Conservation (phyloP, 192 early-diverging fungal species). For the Coemansia sp. region DNA sequence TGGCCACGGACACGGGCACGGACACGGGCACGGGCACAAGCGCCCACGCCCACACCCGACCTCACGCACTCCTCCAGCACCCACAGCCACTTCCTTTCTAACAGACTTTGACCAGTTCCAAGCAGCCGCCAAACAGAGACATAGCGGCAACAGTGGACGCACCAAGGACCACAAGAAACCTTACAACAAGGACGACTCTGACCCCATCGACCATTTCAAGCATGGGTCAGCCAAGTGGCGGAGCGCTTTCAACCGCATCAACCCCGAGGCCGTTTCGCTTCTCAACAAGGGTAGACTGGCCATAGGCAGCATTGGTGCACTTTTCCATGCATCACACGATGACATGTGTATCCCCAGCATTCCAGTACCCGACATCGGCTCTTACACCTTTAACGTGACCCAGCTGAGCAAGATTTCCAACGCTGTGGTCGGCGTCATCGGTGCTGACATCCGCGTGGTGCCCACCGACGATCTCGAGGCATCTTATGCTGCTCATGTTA, state of each 20-base stretch:
- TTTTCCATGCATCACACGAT: slow-evolving; percentile 15
- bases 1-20: background rate
- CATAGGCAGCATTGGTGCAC: slow-evolving; percentile 4
- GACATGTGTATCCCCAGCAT: slow-evolving; percentile 42
- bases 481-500: slow-evolving; percentile 28
- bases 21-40: slow-evolving; percentile 6
- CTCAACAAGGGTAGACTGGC: slow-evolving; percentile 37
- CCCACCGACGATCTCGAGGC: slow-evolving; percentile 30
- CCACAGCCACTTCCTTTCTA: background rate
- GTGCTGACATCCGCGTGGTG: slow-evolving; percentile 37
- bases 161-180: background rate
- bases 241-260: slow-evolving; percentile 18
- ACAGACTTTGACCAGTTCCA: background rate
- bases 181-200: background rate
- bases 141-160: background rate
- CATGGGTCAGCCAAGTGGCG: slow-evolving; percentile 18
- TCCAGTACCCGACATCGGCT: slow-evolving; percentile 32
- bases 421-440: slow-evolving; percentile 37
- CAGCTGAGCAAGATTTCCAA: slow-evolving; percentile 39
- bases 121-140: background rate
- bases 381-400: slow-evolving; percentile 25
- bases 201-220: background rate
- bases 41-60: slow-evolving; percentile 5
- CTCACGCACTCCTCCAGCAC: background rate
- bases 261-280: slow-evolving; percentile 22